Percentiles rank a stretch among this genome's conserved stretches.
Evolutionary conservation across 2,329 filamentous ascomycete species (phyloP).

Genomic region (Waltergamsia citrina): DNA sequence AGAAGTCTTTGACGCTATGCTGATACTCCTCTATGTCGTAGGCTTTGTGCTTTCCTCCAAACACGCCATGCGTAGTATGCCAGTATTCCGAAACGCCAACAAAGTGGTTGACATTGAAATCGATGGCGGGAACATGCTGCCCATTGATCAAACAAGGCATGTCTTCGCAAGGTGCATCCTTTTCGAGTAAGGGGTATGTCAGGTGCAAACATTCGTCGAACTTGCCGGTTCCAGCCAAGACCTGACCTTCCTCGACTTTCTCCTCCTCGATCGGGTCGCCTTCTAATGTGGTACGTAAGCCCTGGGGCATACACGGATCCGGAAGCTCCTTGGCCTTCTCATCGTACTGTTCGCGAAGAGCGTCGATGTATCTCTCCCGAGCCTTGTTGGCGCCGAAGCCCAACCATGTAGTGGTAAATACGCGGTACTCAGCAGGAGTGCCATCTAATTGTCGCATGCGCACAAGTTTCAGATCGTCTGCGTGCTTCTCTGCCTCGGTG

Average conservation of each 20-base stretch:
- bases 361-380: constrained; percentile 71
- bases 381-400: constrained; percentile 97
- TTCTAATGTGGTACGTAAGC: constrained; percentile 52
- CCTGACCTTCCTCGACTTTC: constrained; percentile 16
- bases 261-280: not conserved
- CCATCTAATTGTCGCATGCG: constrained; percentile 80
- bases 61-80: constrained; percentile 96
- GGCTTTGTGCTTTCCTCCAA: constrained; percentile 66
- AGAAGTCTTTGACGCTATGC: constrained; percentile 74
- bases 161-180: constrained; percentile 76
- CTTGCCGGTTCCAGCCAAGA: constrained; percentile 71
- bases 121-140: constrained; percentile 86
- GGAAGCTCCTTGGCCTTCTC: constrained; percentile 58
- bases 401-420: constrained; percentile 95
- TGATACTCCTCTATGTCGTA: constrained; percentile 93
- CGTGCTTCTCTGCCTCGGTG: constrained; percentile 83
- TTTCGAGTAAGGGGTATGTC: constrained; percentile 81
- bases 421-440: constrained; percentile 65
- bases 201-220: constrained; percentile 77
- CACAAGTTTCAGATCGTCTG: constrained; percentile 78
- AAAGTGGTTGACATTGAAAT: constrained; percentile 96
- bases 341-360: constrained; percentile 58
- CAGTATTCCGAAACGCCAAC: constrained; percentile 97
- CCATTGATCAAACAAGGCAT: constrained; percentile 84
- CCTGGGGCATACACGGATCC: constrained; percentile 82